These are phyloP conservation scores for Stentor coeruleus DNA, from an alignment of 73 alveolate genomes.

Conservation along the genomic window DNA sequence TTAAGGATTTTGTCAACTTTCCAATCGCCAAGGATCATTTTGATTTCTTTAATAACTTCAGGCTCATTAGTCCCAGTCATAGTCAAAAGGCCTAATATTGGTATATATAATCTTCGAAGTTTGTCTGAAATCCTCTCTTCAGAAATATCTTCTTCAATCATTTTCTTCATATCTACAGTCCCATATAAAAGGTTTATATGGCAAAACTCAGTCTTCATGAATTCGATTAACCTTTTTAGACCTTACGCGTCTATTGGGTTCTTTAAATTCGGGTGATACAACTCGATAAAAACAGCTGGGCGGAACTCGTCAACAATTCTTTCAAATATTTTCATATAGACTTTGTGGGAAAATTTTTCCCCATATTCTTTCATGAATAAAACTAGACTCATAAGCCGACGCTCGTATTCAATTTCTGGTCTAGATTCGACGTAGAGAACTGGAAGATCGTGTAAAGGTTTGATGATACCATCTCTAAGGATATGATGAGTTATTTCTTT, in stretches of 20 bases:
- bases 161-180: not conserved
- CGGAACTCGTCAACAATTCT: conserved; percentile 11
- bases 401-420: conserved; percentile 13
- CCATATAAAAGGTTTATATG: conserved; percentile 3
- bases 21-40: not conserved
- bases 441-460: not conserved
- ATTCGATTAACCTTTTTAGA: not conserved
- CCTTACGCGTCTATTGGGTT: not conserved
- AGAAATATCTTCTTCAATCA: not conserved
- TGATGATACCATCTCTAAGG: not conserved
- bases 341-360: not conserved
- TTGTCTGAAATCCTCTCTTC: not conserved
- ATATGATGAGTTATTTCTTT: not conserved
- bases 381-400: not conserved
- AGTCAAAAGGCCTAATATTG: not conserved
- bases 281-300: not conserved
- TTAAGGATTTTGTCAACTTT: not conserved
- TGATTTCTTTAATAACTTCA: conserved; percentile 7
- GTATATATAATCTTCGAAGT: not conserved
- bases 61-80: conserved; percentile 8
- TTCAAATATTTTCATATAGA: not conserved
- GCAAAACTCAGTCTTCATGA: not conserved
- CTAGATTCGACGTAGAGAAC: not conserved
- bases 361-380: not conserved
- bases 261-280: not conserved